phyloP scores from a whole-genome alignment of 208 protist species.

The Polymyxa betae region DNA sequence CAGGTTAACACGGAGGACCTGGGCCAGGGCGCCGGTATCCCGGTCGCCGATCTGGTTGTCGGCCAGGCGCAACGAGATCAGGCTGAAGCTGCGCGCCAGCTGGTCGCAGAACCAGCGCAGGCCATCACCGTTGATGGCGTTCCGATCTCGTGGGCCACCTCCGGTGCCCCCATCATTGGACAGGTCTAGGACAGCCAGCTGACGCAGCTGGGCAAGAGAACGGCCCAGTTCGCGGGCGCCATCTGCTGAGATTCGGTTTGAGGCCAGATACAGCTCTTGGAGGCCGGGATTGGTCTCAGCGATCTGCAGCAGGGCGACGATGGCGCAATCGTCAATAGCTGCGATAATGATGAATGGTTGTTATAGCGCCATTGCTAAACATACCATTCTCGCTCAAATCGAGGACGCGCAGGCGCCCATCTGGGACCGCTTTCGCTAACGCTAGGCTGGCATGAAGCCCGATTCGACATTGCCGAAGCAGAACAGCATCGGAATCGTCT shows the following conservation, averaged over 20 bases:
- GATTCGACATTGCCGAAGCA: neutral
- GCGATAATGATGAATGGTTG: neutral
- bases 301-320: neutral
- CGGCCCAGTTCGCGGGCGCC: neutral
- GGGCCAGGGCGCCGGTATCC: neutral
- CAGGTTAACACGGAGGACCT: neutral
- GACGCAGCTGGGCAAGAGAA: neutral
- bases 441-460: conserved; percentile 12
- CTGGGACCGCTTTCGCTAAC: neutral
- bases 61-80: neutral
- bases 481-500: neutral
- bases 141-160: neutral
- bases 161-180: neutral
- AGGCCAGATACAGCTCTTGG: neutral
- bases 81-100: neutral
- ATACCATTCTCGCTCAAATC: conserved; percentile 36
- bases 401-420: neutral
- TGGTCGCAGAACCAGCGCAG: neutral
- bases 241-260: conserved; percentile 13
- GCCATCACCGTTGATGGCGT: neutral
- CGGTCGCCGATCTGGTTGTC: neutral
- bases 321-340: conserved; percentile 34
- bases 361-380: neutral
- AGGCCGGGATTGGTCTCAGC: neutral
- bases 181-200: conserved; percentile 20